Conservation (phyloP, 192 early-diverging fungal species). For the Coemansia sp. region DNA sequence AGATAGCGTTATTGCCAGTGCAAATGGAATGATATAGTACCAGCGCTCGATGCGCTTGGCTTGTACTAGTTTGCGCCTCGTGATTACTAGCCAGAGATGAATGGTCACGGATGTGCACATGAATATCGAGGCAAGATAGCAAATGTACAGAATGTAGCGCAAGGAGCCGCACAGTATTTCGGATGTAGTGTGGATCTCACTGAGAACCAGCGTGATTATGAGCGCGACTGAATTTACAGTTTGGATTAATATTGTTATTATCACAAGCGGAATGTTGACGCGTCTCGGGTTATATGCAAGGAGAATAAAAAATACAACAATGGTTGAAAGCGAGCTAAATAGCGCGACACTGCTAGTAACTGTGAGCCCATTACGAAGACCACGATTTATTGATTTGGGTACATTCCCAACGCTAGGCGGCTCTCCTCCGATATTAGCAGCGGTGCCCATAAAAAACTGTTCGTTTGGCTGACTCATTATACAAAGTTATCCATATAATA, state of each 20-base stretch:
- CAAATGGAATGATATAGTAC: slow-evolving; percentile 45
- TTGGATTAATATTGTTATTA: slow-evolving; percentile 43
- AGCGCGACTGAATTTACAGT: slow-evolving; percentile 41
- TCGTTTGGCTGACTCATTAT: slow-evolving; percentile 3
- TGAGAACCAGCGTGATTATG: slow-evolving; percentile 22
- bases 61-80: slow-evolving; percentile 29
- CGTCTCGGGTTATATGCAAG: slow-evolving; percentile 33
- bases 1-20: slow-evolving; percentile 28
- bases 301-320: slow-evolving; percentile 30
- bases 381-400: not conserved
- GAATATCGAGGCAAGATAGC: slow-evolving; percentile 52
- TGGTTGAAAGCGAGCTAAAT: slow-evolving; percentile 26
- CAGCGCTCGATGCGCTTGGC: slow-evolving; percentile 46
- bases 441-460: not conserved
- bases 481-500: not conserved
- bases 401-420: not conserved
- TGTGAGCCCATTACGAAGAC: slow-evolving; percentile 10
- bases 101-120: slow-evolving; percentile 43
- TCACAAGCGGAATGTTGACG: slow-evolving; percentile 45
- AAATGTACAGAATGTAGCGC: slow-evolving; percentile 41
- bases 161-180: slow-evolving; percentile 31
- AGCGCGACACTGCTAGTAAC: slow-evolving; percentile 18
- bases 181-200: slow-evolving; percentile 20
- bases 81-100: slow-evolving; percentile 50
- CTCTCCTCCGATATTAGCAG: not conserved